Evolutionary conservation across 768 basidiomycete species (phyloP).

Genomic region (Auricularia heimuer): DNA sequence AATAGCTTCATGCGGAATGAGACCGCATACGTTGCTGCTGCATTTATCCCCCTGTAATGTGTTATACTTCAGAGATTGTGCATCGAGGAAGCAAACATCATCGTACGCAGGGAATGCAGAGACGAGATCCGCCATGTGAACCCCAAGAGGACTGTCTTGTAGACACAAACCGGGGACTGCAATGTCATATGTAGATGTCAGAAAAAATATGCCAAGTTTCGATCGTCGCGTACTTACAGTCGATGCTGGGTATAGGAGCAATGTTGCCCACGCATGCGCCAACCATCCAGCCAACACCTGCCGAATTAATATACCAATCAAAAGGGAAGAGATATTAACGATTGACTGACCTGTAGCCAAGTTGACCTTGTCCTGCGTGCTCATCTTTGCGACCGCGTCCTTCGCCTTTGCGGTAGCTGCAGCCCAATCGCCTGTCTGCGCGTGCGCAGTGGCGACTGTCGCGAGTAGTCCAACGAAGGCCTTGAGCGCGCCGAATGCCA

Average conservation of each 20-base stretch:
- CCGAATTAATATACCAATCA: background rate
- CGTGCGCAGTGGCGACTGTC: background rate
- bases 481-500: background rate
- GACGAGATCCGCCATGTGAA: conserved; percentile 35
- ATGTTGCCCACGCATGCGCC: conserved; percentile 41
- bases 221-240: conserved; percentile 2
- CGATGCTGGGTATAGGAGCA: conserved; percentile 34
- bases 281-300: conserved; percentile 10
- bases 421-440: conserved; percentile 39
- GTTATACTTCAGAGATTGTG: background rate
- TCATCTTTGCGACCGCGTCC: conserved; percentile 39
- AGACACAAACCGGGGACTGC: conserved; percentile 38
- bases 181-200: no score
- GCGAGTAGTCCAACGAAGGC: background rate
- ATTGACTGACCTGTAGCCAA: conserved; percentile 33
- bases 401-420: conserved; percentile 45
- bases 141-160: conserved; percentile 43
- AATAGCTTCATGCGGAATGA: no score
- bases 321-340: background rate
- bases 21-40: conserved; percentile 30
- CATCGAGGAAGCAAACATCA: background rate
- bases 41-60: conserved; percentile 35
- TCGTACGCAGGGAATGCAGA: conserved; percentile 43
- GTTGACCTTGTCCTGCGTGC: conserved; percentile 46
- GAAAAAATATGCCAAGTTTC: no score